Evolutionary conservation across 2,329 filamentous ascomycete genomes (phyloP).

Genomic region (Aspergillus alliaceus): DNA sequence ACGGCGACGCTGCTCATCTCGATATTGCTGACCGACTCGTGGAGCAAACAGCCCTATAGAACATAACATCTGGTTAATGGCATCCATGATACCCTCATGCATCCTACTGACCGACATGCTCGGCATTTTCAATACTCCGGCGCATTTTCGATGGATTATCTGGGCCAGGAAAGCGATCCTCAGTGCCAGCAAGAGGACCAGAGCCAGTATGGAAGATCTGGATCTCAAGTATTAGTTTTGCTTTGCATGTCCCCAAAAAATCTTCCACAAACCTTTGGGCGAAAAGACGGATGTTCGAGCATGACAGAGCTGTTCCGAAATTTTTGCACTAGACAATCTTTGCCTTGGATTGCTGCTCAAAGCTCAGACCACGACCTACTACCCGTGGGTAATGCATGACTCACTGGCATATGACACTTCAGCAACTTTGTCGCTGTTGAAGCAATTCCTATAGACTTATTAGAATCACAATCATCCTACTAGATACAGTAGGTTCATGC

Average conservation of each 20-base stretch:
- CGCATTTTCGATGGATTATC: constrained; percentile 88
- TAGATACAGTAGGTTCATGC: constrained; percentile 36
- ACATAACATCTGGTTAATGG: background rate
- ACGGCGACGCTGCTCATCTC: constrained; percentile 73
- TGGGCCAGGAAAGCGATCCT: constrained; percentile 73
- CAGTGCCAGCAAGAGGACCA: constrained; percentile 61
- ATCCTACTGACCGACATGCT: constrained; percentile 68
- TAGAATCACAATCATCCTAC: constrained; percentile 11
- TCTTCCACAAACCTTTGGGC: constrained; percentile 69
- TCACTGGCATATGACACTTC: constrained; percentile 94
- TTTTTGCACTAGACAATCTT: constrained; percentile 86
- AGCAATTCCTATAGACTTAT: constrained; percentile 64
- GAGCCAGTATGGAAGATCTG: constrained; percentile 56
- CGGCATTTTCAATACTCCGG: constrained; percentile 81
- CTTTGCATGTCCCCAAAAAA: background rate
- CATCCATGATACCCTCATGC: background rate
- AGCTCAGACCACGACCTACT: background rate
- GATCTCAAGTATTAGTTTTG: constrained; percentile 11
- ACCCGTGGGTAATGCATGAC: constrained; percentile 32
- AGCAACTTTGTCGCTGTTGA: constrained; percentile 79
- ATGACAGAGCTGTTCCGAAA: constrained; percentile 97
- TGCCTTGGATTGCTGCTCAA: constrained; percentile 79
- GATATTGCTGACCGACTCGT: constrained; percentile 69
- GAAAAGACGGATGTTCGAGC: constrained; percentile 77
- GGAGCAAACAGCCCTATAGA: constrained; percentile 67